Evolutionary conservation across 73 alveolate genomes (phyloP), one percentile per base, ranked within the genome.

Genomic region (Stentor coeruleus): DNA sequence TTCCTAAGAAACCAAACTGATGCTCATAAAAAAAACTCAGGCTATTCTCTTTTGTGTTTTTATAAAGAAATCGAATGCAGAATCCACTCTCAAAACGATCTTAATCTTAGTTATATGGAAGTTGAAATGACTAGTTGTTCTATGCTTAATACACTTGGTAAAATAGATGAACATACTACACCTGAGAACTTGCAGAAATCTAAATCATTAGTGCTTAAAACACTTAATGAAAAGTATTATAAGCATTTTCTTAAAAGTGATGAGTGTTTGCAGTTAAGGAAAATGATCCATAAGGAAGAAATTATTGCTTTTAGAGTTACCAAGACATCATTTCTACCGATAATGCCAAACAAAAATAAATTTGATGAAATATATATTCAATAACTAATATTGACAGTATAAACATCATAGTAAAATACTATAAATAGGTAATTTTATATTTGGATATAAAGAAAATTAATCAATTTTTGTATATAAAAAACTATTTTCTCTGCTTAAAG

Each of bases 261-360:
- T 20, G 79, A 66, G 41, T 66, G n/a, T 40, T 28, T 20, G n/a
- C 26, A 66, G 33, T 26, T 66, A 28, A 37, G 79, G 33, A 66
- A 31, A 31, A 66, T 20, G 37, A 66, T 66, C n/a, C 2, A 20
- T 28, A 66, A 66, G 33, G 40, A 66, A 66, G 79, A 66, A 66
- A 33, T 33, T 33, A 14, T 20, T 33, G 37, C 79, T 28, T 66
- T 26, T 66, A 20, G 79, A 66, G 79, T 66, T 11, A 66, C 37
- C n/a, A 37, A 66, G 79, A 66, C 79, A 14, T 66, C 79, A 66
- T 66, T 66, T 2, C 79, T 49, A 20, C 66, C 66, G 20, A 49
- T 49, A 6, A 20, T 49, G 66, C 6, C 6, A 49, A 49, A 49
- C 66, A 6, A 11, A 20, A 49, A 49, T 11, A 49, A 11, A 49